Base-by-base conservation (phyloP, 345 rosid species). In the Jatropha curcas region DNA sequence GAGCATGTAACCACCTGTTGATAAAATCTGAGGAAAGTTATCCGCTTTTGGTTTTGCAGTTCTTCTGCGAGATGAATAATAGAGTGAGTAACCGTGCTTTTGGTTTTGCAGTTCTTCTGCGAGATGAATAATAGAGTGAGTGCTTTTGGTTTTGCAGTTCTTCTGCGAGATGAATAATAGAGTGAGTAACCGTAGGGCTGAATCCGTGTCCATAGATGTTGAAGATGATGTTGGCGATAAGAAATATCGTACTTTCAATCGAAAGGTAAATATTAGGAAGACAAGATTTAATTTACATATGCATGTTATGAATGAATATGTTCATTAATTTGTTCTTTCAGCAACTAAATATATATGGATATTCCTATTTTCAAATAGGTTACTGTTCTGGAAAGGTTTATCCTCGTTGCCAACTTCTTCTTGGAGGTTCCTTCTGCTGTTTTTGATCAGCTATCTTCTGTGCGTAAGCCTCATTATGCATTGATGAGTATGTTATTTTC, bases 401-500 rank as follows among this genome's bases (percentile, higher is more conserved):
- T 72, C n/a, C 41, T 62, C 7, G 24, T 28, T 4, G 19, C 41
- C 50, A 68, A 60, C 62, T 9, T 75, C 46, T n/a, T 69, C 14
- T 43, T 63, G 12, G 69, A 68, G 48, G 35, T 60, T 61, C 53
- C 51, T 17, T 51, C 74, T 7, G 56, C 55, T 19, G 51, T 59
- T n/a, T 69, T 75, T 22, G 68, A 68, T 45, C 52, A 68, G 39
- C 62, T 75, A 20, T 68, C 78, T 24, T 60, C 69, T 0, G 30
- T 30, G 31, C 31, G 41, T 5, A 67, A 37, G 33, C 78, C 33
- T 50, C 28, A 7, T 0, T 51, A 59, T 25, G 74, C 62, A 12
- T n/a, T 69, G 25, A 37, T 60, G 20, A 60, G 61, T 16, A 52
- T 69, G 73, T 19, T 75, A 30, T 22, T 60, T 16, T 37, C 78